Conservation (phyloP, 1,284 basidiomycete species). For the Irpex sp. region DNA sequence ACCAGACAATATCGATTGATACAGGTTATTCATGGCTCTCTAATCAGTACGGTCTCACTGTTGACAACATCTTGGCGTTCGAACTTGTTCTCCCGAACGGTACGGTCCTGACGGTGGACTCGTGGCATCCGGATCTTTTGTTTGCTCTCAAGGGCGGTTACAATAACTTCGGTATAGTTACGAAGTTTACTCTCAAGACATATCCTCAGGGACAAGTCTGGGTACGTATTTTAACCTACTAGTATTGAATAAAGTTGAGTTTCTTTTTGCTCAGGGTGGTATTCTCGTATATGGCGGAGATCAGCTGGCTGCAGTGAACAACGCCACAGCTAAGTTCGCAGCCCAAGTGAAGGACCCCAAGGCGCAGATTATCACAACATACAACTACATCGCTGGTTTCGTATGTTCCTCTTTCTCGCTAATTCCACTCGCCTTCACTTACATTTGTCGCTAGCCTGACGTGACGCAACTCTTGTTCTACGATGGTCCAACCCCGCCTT, state of each 20-base stretch:
- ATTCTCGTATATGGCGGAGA: slow-evolving; percentile 37
- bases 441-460: slow-evolving; percentile 15
- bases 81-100: slow-evolving; percentile 42
- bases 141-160: slow-evolving; percentile 33
- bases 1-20: no score
- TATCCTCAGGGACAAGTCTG: slow-evolving; percentile 56
- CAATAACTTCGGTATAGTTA: slow-evolving; percentile 41
- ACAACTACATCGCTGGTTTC: slow-evolving; percentile 40
- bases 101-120: slow-evolving; percentile 25
- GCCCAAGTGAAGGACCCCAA: slow-evolving; percentile 52
- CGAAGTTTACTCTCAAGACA: slow-evolving; percentile 50
- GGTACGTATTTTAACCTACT: slow-evolving; percentile 16
- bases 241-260: no score
- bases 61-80: slow-evolving; percentile 39
- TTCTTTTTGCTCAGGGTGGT: no score
- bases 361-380: slow-evolving; percentile 53
- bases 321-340: slow-evolving; percentile 47
- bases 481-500: slow-evolving; percentile 36
- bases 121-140: slow-evolving; percentile 32
- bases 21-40: slow-evolving; percentile 40
- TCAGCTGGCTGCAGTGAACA: slow-evolving; percentile 34
- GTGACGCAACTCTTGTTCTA: slow-evolving; percentile 37
- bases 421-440: neutral
- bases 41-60: slow-evolving; percentile 39
- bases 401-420: slow-evolving; percentile 23